A percentile compares a stretch with the other conserved stretches of the same genome.
Evolutionary conservation across 192 early-diverging fungal genomes (phyloP).

Genomic region (Diversispora epigaea): DNA sequence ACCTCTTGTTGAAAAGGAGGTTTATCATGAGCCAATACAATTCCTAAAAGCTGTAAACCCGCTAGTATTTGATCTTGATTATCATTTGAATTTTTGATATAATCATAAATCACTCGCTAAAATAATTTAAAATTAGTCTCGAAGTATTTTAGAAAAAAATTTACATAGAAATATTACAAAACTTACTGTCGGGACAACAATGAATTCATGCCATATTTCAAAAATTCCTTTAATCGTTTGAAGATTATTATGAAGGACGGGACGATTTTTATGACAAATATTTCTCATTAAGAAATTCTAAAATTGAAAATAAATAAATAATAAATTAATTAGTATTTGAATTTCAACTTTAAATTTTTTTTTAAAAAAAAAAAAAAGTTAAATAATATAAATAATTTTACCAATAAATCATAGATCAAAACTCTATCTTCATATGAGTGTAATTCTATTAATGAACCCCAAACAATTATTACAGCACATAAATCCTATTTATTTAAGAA

Average conservation of each 20-base stretch:
- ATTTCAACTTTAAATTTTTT: background rate
- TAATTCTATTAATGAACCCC: constrained; percentile 50
- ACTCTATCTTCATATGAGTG: constrained; percentile 42
- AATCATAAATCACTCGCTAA: constrained; percentile 50
- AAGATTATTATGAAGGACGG: constrained; percentile 54
- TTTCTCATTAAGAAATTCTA: constrained; percentile 52
- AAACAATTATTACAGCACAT: constrained; percentile 62
- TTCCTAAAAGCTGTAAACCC: constrained; percentile 59
- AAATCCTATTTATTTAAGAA: constrained; percentile 50
- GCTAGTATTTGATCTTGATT: constrained; percentile 48
- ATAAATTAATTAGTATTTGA: background rate
- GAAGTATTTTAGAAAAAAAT: too few relatives aligned
- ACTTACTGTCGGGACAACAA: constrained; percentile 66
- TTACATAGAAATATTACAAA: background rate
- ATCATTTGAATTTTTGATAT: constrained; percentile 41
- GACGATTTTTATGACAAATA: constrained; percentile 38
- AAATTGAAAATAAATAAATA: background rate
- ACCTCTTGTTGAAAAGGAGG: constrained; percentile 46
- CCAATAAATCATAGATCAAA: constrained; percentile 48
- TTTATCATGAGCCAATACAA: constrained; percentile 55
- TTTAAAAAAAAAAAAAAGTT: background rate
- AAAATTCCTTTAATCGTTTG: constrained; percentile 59
- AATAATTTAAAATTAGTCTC: background rate
- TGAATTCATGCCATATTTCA: constrained; percentile 60
- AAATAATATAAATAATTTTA: constrained; percentile 31